These are phyloP conservation scores for Wickerhamomyces kurtzmanii DNA, from an alignment of 805 yeast species.

Conservation along the genomic window DNA sequence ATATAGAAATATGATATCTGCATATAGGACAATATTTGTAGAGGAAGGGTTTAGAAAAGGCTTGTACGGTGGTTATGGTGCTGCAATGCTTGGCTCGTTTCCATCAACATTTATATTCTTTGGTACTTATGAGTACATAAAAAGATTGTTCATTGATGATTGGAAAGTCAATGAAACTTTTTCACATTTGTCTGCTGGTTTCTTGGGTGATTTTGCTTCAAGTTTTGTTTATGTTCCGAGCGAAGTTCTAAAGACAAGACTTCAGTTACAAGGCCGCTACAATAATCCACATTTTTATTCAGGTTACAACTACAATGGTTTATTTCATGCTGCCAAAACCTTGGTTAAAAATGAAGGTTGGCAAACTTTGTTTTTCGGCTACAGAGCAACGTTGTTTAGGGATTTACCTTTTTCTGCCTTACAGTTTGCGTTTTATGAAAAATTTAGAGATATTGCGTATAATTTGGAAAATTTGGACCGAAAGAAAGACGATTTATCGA, in stretches of 20 bases:
- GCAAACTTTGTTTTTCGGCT: slow-evolving; percentile 75
- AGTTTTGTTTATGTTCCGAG: slow-evolving; percentile 89
- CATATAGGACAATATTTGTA: slow-evolving; percentile 61
- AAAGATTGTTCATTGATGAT: slow-evolving; percentile 57
- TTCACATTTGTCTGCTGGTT: slow-evolving; percentile 76
- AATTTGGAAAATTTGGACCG: slow-evolving; percentile 18
- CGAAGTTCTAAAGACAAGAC: slow-evolving; percentile 86
- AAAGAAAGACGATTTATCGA: slow-evolving; percentile 35
- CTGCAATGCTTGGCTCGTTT: slow-evolving; percentile 86
- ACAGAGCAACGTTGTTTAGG: slow-evolving; percentile 85
- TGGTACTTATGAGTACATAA: slow-evolving; percentile 78
- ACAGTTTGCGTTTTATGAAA: slow-evolving; percentile 93
- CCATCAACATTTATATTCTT: slow-evolving; percentile 95
- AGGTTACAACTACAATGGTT: slow-evolving; percentile 81
- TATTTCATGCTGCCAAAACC: slow-evolving; percentile 58
- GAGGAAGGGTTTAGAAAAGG: slow-evolving; percentile 87
- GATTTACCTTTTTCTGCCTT: slow-evolving; percentile 94
- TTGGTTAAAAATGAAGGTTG: slow-evolving; percentile 65
- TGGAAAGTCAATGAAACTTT: slow-evolving; percentile 66
- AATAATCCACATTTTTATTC: slow-evolving; percentile 72
- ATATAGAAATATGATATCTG: slow-evolving; percentile 67
- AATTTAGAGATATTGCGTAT: slow-evolving; percentile 56
- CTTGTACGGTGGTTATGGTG: slow-evolving; percentile 83
- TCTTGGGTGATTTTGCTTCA: slow-evolving; percentile 87
- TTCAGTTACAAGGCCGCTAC: slow-evolving; percentile 84